phyloP scores from a whole-genome alignment of 306 rosid genomes.

The Rubus parviflorus region DNA sequence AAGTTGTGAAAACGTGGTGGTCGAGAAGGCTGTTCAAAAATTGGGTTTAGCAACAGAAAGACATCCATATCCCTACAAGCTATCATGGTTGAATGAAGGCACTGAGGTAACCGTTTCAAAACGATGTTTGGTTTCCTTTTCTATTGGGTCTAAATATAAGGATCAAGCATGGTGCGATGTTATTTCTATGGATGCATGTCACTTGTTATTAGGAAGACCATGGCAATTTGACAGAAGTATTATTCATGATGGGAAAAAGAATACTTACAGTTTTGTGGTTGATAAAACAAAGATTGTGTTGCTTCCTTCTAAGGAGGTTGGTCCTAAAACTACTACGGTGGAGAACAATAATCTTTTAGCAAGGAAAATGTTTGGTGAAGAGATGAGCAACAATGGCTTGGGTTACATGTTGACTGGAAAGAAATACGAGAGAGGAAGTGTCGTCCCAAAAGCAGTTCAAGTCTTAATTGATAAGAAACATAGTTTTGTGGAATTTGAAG shows the following conservation, averaged over 20 bases:
- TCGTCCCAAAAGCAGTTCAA: neutral
- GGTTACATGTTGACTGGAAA: neutral
- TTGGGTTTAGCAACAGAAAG: neutral
- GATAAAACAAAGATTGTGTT: neutral
- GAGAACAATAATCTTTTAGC: neutral
- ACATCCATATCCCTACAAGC: neutral
- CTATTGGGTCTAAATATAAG: neutral
- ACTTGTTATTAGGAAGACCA: neutral
- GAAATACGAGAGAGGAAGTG: neutral
- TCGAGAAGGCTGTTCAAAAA: neutral
- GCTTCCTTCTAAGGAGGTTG: neutral
- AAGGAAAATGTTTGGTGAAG: neutral
- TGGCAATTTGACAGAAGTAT: neutral
- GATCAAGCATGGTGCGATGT: neutral
- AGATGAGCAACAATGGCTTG: neutral
- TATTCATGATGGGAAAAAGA: neutral
- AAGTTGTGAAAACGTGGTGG: neutral
- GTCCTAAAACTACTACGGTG: neutral
- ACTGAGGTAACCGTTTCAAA: neutral
- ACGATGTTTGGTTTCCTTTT: neutral
- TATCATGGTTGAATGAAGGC: neutral
- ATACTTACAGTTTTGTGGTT: neutral
- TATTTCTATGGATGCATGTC: neutral
- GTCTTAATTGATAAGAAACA: too few relatives aligned
- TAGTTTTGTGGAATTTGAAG: too few relatives aligned